Percentiles rank a stretch among this genome's conserved stretches.
Evolutionary conservation across 169 alveolate genomes (phyloP).

Genomic region (Cryptosporidium ryanae): DNA sequence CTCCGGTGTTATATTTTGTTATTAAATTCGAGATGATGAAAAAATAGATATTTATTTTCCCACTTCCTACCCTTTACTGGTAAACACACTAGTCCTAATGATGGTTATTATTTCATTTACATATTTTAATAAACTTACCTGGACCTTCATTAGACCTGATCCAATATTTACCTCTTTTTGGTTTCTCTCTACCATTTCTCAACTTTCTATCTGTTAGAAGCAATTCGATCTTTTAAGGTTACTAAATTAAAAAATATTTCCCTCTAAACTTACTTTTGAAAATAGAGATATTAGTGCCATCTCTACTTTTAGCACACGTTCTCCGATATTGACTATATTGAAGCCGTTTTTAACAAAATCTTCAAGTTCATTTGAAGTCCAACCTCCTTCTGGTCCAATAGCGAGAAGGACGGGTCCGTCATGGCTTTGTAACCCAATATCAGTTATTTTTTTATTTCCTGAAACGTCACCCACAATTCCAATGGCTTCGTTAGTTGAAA

Average conservation of each 20-base stretch:
- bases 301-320: conserved; percentile 50
- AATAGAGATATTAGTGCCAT: conserved; percentile 43
- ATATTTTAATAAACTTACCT: conserved; percentile 9
- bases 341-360: conserved; percentile 38
- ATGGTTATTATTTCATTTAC: not conserved
- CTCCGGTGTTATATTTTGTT: not conserved
- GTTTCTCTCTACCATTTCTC: not conserved
- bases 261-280: conserved; percentile 41
- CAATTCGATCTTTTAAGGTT: conserved; percentile 29
- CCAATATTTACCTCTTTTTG: conserved; percentile 61
- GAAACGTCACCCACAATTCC: conserved; percentile 59
- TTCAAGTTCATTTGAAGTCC: conserved; percentile 79
- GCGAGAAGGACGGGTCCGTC: conserved; percentile 82
- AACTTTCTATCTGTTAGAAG: conserved; percentile 35
- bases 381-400: conserved; percentile 85
- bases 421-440: conserved; percentile 56
- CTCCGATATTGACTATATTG: conserved; percentile 24
- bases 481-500: conserved; percentile 16
- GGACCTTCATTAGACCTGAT: conserved; percentile 7
- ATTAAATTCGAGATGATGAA: conserved; percentile 18
- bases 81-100: conserved; percentile 27
- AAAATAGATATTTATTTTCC: conserved; percentile 6
- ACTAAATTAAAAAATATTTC: not conserved
- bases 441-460: conserved; percentile 29
- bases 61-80: conserved; percentile 55